Conservation (phyloP, 139 green algal genomes). For the Closterium sp. region DNA sequence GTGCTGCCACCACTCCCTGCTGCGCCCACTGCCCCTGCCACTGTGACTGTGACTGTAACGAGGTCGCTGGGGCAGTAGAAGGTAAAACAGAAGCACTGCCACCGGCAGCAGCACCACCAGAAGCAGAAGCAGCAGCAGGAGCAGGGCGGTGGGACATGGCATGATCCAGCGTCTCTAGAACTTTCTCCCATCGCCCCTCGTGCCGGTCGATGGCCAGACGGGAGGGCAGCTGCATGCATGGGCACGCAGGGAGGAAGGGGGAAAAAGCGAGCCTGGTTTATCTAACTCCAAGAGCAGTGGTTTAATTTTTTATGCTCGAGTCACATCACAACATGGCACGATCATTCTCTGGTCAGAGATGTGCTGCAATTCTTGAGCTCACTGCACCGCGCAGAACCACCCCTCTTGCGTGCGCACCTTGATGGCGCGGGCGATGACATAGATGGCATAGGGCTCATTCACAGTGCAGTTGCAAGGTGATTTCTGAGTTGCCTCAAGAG, state of each 20-base stretch:
- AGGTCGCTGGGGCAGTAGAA: background rate
- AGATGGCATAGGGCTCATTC: constrained; percentile 76
- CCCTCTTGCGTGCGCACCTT: constrained; percentile 11
- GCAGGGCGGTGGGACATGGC: background rate
- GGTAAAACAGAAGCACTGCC: too few species aligned
- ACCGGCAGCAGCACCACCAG: too few species aligned
- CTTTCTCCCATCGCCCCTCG: constrained; percentile 66
- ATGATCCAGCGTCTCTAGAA: constrained; percentile 59
- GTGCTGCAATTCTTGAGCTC: too few species aligned
- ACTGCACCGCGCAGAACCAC: background rate
- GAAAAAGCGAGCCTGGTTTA: too few species aligned
- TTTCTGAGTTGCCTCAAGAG: too few species aligned
- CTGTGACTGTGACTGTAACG: background rate
- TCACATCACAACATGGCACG: too few species aligned
- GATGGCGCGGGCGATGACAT: constrained; percentile 64
- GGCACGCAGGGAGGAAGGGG: background rate
- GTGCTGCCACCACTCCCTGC: constrained; percentile 40
- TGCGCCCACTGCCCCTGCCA: background rate
- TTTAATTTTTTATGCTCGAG: too few species aligned
- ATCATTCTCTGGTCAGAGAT: too few species aligned
- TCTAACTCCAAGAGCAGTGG: too few species aligned
- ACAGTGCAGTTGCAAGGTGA: constrained; percentile 31
- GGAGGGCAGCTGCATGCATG: constrained; percentile 26
- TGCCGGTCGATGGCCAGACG: constrained; percentile 64
- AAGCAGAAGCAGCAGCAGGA: constrained; percentile 26